phyloP scores from a whole-genome alignment of 139 green algal genomes.

The Micromonas pusilla region DNA sequence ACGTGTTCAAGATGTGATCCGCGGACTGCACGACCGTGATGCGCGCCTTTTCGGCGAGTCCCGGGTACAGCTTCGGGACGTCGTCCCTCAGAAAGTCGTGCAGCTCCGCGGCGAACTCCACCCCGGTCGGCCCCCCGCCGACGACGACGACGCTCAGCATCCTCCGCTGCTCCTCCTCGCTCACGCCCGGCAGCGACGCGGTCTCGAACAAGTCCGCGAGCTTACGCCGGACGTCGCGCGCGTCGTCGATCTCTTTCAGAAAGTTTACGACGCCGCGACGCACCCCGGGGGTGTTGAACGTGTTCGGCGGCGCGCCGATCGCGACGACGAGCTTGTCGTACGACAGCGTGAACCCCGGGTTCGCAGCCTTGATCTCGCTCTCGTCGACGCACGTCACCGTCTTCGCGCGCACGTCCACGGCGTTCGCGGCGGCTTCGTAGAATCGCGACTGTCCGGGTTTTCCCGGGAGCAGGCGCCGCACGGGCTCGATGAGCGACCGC shows the following conservation, averaged over 20 bases:
- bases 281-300: slow-evolving; percentile 67
- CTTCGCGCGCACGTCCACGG: neutral
- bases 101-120: slow-evolving; percentile 70
- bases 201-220: slow-evolving; percentile 57
- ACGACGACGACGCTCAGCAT: slow-evolving; percentile 73
- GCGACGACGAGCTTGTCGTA: slow-evolving; percentile 69
- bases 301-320: slow-evolving; percentile 66
- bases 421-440: slow-evolving; percentile 12
- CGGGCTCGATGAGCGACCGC: slow-evolving; percentile 84
- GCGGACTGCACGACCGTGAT: slow-evolving; percentile 23
- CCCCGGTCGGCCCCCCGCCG: slow-evolving; percentile 71
- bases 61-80: slow-evolving; percentile 35
- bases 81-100: slow-evolving; percentile 61
- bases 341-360: slow-evolving; percentile 36
- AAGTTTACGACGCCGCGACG: slow-evolving; percentile 65
- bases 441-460: neutral
- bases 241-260: slow-evolving; percentile 67
- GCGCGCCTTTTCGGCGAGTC: neutral
- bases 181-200: slow-evolving; percentile 50
- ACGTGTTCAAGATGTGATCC: slow-evolving; percentile 37
- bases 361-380: neutral
- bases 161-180: slow-evolving; percentile 48
- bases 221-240: slow-evolving; percentile 25
- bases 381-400: slow-evolving; percentile 3
- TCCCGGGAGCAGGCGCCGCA: slow-evolving; percentile 37